Evolutionary conservation across 2,329 filamentous ascomycete genomes (phyloP), one percentile per base, ranked within the genome.

Genomic region (Tolypocladium nubicola): DNA sequence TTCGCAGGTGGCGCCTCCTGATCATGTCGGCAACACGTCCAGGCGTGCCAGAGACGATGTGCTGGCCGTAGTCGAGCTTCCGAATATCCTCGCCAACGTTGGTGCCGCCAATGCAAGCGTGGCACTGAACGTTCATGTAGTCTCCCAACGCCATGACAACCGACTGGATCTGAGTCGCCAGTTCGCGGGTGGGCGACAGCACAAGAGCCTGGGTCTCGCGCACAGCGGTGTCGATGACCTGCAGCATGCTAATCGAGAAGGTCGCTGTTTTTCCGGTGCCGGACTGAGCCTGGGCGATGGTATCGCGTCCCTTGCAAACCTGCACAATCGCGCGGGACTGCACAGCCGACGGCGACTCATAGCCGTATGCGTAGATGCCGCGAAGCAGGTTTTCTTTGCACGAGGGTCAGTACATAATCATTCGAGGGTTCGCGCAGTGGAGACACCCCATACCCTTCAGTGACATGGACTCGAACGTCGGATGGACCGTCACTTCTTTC

Each of bases 121-220:
- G 94, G 76, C 94, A 99, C 75, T 99, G 92, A 4, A 99, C 90
- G 70, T 97, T 97, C 94, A 99, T 97, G 80, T 97, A 99, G 75
- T 99, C 94, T 63, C 94, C 94, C n/a, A 99, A 84, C n/a, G 94
- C 94, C 86, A 97, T 96, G 65, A 99, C 89, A 59, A 99, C 94
- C 40, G 90, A 96, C 76, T 99, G 94, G 63, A 99, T 99, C 76
- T 99, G 94, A 35, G 93, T 97, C 52, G 94, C 94, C 63, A 99
- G 80, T 81, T 99, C 94, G 70, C 94, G 90, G 23, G 93, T 97
- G 2, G 94, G 94, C 4, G 94, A 97, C 10, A 99, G 84, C 11
- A 99, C 92, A 50, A 99, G 85, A 6, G 94, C 94, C 79, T 97
- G 92, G 41, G 90, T 94, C 76, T 96, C 90, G 66, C 91, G 88